Base-by-base conservation (phyloP, 768 basidiomycete genomes). In the Wakefieldia striispora region DNA sequence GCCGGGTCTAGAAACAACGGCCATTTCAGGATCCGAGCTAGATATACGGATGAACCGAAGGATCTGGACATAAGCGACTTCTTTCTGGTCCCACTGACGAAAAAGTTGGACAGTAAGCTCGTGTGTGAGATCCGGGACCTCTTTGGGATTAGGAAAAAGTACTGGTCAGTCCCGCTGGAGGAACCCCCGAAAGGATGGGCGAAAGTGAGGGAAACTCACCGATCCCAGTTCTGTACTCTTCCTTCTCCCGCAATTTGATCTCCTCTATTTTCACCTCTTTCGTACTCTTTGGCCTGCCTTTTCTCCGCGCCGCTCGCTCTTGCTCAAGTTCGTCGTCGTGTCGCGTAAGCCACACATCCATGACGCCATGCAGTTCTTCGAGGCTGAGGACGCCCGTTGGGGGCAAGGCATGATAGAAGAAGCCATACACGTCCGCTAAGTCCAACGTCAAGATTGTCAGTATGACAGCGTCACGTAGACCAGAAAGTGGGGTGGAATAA, bases 51-150 rank as follows among this genome's bases (percentile, higher is more conserved):
- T 80, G 66, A 86, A 88, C 37, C 87, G 84, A 44, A 93, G 73
- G 14, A 83, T 74, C 44, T 86, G 77, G 35, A 86, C 75, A 64
- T 78, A 93, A 5, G 85, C 79, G 4, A 81, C 69, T 57, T 90
- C 87, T 51, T 79, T 81, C 56, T 87, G 83, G 58, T 91, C 87
- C 91, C 91, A 93, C 50, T 71, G 69, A 35, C 86, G 78, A 64
- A 91, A 89, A 4, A 91, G 71, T 24, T 77, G 76, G 34, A 88
- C 84, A 14, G 80, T 92, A 10, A 74, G 65, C n/a, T 72, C 66
- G 55, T 92, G 81, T 0, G 88, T 91, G 23, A 93, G 75, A 67
- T 93, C 91, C 7, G 82, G 78, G 29, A 92, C 75, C 72, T 93
- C 91, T 92, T 33, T 43, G 14, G 3, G 62, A 50, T 37, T 38